Conservation (phyloP, 768 basidiomycete species). For the Cubamyces sp. region DNA sequence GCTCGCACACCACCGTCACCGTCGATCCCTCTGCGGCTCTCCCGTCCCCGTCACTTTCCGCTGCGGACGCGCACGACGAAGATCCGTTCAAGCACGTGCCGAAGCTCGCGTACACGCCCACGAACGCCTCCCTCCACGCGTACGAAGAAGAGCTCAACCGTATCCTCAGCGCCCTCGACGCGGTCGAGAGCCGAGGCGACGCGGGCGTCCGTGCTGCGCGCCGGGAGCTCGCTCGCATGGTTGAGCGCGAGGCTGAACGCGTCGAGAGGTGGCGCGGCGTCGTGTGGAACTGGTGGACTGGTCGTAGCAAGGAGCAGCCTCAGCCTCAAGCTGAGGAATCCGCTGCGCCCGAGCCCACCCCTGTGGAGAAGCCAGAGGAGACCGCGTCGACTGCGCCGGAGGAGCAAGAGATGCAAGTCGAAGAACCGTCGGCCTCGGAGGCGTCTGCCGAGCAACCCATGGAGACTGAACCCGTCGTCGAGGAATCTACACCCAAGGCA, state of each 20-base stretch:
- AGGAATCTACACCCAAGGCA: background rate
- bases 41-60: slow-evolving; percentile 4
- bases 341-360: background rate
- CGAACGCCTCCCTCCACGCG: slow-evolving; percentile 62
- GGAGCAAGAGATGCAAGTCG: slow-evolving; percentile 6
- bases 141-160: slow-evolving; percentile 67
- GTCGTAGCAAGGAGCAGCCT: background rate
- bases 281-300: slow-evolving; percentile 30
- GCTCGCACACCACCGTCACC: slow-evolving; percentile 29
- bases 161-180: slow-evolving; percentile 69
- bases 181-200: slow-evolving; percentile 66
- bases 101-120: slow-evolving; percentile 63
- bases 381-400: background rate
- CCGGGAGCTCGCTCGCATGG: slow-evolving; percentile 53
- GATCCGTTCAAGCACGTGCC: slow-evolving; percentile 25
- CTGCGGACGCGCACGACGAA: slow-evolving; percentile 15
- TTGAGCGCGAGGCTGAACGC: slow-evolving; percentile 63
- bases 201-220: slow-evolving; percentile 53
- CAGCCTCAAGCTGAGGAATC: background rate
- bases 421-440: background rate
- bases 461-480: slow-evolving; percentile 6
- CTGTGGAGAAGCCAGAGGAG: background rate
- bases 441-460: background rate
- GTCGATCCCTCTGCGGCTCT: slow-evolving; percentile 35
- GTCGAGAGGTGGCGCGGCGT: slow-evolving; percentile 44